Evolutionary conservation across 176 grass and related monocot genomes (phyloP).

Genomic region (Cenchrus fungigraminus): DNA sequence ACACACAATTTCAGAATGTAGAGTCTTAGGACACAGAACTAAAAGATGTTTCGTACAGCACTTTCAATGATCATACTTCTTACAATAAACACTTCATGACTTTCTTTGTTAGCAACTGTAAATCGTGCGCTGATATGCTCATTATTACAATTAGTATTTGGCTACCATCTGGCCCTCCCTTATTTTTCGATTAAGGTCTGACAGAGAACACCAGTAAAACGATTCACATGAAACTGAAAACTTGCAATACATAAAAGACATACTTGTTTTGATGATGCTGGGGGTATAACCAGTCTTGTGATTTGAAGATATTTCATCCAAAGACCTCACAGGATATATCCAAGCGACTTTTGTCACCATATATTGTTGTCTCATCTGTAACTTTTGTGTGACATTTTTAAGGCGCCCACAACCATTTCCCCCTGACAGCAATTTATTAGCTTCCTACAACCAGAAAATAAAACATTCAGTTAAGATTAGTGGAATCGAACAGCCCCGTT

Average conservation of each 20-base stretch:
- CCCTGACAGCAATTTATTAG: constrained; percentile 64
- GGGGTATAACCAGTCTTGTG: constrained; percentile 54
- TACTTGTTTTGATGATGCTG: too few species aligned
- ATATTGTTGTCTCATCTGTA: constrained; percentile 68
- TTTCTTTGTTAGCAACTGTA: too few species aligned
- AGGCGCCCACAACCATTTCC: constrained; percentile 68
- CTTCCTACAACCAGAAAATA: constrained; percentile 54
- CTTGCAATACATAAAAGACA: too few species aligned
- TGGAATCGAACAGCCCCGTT: neutral
- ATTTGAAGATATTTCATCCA: constrained; percentile 56
- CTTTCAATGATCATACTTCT: too few species aligned
- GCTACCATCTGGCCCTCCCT: too few species aligned
- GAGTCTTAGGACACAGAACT: neutral
- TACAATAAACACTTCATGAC: too few species aligned
- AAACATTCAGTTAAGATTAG: constrained; percentile 17
- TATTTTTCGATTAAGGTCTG: too few species aligned
- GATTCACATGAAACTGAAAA: too few species aligned
- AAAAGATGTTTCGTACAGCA: too few species aligned
- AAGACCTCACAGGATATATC: constrained; percentile 74
- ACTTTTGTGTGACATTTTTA: constrained; percentile 49
- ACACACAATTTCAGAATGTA: neutral
- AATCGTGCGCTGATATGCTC: too few species aligned
- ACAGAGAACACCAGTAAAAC: too few species aligned
- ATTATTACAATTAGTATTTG: too few species aligned
- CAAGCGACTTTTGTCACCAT: constrained; percentile 67